phyloP scores from a whole-genome alignment of 1,284 basidiomycete species.

The Volvariella volvacea region DNA sequence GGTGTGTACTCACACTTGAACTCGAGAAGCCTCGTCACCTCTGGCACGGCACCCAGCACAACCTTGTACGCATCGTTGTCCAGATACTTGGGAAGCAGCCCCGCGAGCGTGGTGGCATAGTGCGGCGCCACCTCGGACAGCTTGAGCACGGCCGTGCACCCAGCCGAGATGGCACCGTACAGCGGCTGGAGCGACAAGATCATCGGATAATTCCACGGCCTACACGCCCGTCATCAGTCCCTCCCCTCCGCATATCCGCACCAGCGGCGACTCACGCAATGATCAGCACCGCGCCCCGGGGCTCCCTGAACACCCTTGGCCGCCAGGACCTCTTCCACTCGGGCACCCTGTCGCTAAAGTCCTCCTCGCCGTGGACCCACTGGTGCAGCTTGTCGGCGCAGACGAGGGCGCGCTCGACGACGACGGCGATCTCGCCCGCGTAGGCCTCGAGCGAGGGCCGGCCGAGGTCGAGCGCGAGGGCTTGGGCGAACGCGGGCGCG shows the following conservation, averaged over 20 bases:
- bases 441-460: conserved; percentile 25
- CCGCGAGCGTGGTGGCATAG: conserved; percentile 63
- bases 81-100: conserved; percentile 75
- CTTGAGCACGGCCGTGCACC: conserved; percentile 65
- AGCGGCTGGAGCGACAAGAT: conserved; percentile 25
- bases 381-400: conserved; percentile 27
- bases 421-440: conserved; percentile 20
- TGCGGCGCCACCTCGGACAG: conserved; percentile 73
- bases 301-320: conserved; percentile 58
- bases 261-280: conserved; percentile 33
- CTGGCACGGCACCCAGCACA: conserved; percentile 71
- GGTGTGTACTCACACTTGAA: conserved; percentile 57
- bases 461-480: conserved; percentile 26
- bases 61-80: conserved; percentile 68
- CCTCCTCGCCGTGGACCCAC: conserved; percentile 24
- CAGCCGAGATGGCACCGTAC: conserved; percentile 72
- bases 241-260: neutral
- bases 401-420: conserved; percentile 20
- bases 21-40: conserved; percentile 73
- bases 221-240: conserved; percentile 8
- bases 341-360: conserved; percentile 12
- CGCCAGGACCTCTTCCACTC: conserved; percentile 27
- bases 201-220: conserved; percentile 29
- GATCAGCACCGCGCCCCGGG: conserved; percentile 68
- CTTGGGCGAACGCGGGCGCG: conserved; percentile 21